Percentiles rank a stretch among this genome's conserved stretches.
These are phyloP conservation scores for Acanthamoeba triangularis DNA, from an alignment of 208 protist species.

Conservation along the genomic window DNA sequence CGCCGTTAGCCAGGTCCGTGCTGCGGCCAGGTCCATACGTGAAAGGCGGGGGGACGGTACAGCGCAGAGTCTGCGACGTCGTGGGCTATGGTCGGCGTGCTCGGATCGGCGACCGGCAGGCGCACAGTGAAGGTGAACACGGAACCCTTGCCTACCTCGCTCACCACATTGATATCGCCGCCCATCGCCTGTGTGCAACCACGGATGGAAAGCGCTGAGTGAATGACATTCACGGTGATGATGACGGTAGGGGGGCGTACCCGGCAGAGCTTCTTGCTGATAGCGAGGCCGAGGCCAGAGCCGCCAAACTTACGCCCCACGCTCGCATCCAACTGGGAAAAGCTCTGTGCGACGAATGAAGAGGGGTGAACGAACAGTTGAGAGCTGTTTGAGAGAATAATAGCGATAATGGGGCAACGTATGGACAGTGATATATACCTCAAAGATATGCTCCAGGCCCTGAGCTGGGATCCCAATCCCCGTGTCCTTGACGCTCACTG, in stretches of 20 bases:
- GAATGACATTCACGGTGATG: no score
- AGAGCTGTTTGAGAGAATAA: no score
- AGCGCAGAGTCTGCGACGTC: neutral
- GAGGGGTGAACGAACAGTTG: no score
- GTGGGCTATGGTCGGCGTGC: neutral
- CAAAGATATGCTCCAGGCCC: conserved; percentile 7
- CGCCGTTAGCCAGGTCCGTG: neutral
- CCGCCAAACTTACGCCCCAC: conserved; percentile 38
- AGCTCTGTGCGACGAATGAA: neutral
- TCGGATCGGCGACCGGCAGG: neutral
- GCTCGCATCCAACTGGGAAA: conserved; percentile 30
- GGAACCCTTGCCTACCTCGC: neutral
- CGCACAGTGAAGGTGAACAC: conserved; percentile 4
- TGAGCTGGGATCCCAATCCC: neutral
- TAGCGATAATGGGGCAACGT: no score
- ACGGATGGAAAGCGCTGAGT: no score
- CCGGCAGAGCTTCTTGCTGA: conserved; percentile 51
- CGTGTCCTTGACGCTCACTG: conserved; percentile 5
- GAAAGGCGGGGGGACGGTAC: neutral
- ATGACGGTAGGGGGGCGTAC: no score
- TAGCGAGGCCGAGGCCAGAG: conserved; percentile 10
- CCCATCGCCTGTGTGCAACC: neutral
- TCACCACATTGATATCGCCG: neutral
- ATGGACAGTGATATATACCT: neutral
- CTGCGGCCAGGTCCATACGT: neutral